These are phyloP conservation scores for Kwoniella shivajii DNA, from an alignment of 1,284 basidiomycete genomes.

Conservation along the genomic window DNA sequence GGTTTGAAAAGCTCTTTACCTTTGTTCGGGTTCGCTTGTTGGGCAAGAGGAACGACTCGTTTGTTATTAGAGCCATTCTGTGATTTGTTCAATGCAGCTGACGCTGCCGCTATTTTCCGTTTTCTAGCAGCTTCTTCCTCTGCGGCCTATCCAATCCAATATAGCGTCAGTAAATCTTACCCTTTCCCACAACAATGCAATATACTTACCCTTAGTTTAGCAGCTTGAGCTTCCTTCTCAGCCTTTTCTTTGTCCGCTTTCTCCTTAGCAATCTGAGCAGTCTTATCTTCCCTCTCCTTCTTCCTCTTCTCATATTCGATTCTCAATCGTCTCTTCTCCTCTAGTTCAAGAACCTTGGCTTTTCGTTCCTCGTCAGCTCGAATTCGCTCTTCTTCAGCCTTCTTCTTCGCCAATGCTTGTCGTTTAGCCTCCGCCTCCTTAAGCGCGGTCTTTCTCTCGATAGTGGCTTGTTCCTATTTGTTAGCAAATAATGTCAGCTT, in stretches of 20 bases:
- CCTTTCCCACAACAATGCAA: too few relatives aligned
- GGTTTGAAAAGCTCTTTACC: slow-evolving; percentile 32
- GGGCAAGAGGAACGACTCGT: slow-evolving; percentile 13
- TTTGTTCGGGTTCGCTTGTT: slow-evolving; percentile 16
- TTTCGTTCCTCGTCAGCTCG: slow-evolving; percentile 31
- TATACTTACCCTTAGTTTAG: slow-evolving; percentile 35
- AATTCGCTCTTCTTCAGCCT: slow-evolving; percentile 72
- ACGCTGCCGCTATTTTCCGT: slow-evolving; percentile 43
- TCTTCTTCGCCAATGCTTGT: slow-evolving; percentile 69
- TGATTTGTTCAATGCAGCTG: slow-evolving; percentile 27
- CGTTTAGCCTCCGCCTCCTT: slow-evolving; percentile 76
- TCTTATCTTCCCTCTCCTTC: slow-evolving; percentile 48
- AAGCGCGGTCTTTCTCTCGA: slow-evolving; percentile 72
- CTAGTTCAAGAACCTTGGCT: slow-evolving; percentile 57
- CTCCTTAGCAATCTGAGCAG: slow-evolving; percentile 27
- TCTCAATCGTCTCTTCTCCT: slow-evolving; percentile 62
- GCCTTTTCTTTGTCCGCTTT: slow-evolving; percentile 40
- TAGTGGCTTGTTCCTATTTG: slow-evolving; percentile 78
- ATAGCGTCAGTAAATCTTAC: too few relatives aligned
- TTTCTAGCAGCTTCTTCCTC: slow-evolving; percentile 53
- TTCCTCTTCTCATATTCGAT: slow-evolving; percentile 48
- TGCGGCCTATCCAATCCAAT: too few relatives aligned
- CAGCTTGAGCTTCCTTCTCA: slow-evolving; percentile 35
- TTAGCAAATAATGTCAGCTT: background rate
- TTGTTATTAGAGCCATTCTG: slow-evolving; percentile 20